Base-by-base conservation (phyloP, 2,329 filamentous ascomycete genomes). In the Aspergillus viridinutans region DNA sequence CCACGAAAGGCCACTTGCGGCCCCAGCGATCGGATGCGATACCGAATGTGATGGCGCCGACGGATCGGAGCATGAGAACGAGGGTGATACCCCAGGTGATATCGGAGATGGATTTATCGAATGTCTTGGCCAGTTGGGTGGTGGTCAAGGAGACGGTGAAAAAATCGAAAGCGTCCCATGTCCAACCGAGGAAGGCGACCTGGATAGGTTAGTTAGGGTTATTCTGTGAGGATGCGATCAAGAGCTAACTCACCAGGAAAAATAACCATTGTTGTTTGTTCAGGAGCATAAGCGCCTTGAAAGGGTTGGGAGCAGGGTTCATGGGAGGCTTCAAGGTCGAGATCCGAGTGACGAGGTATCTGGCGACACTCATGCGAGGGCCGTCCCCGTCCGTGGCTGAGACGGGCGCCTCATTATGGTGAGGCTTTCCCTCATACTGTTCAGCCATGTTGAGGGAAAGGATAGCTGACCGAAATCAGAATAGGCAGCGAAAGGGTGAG, bases 111-210 rank as follows among this genome's bases (percentile, higher is more conserved):
- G 78, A 76, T 61, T 79, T 81, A 50, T 73, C 76, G 62, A 86
- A 86, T 2, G 74, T 69, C 56, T 80, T 73, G 2, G 83, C 82
- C 10, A 86, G 71, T 40, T 83, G 66, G 5, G 74, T 70, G 17
- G 85, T 79, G 0, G 82, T 83, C 52, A 86, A 70, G 4, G 81
- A 84, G 25, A 86, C 83, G 25, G 83, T 84, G 72, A 85, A 86
- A 72, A 85, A 86, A 65, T 86, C 83, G 56, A 85, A 84, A 0
- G 83, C 77, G 63, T 83, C 80, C 79, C 80, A 82, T 1, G 76
- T 74, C 80, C 83, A 85, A 2, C 76, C 81, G 17, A 77, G 64
- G 58, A 76, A 76, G 1, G 71, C 74, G 51, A 74, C 68, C 72
- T 74, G 57, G 3, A 25, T 3, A 42, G 21, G 29, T 47, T 51